These are phyloP conservation scores for Eimeria praecox DNA, from an alignment of 169 alveolate genomes.

Conservation along the genomic window DNA sequence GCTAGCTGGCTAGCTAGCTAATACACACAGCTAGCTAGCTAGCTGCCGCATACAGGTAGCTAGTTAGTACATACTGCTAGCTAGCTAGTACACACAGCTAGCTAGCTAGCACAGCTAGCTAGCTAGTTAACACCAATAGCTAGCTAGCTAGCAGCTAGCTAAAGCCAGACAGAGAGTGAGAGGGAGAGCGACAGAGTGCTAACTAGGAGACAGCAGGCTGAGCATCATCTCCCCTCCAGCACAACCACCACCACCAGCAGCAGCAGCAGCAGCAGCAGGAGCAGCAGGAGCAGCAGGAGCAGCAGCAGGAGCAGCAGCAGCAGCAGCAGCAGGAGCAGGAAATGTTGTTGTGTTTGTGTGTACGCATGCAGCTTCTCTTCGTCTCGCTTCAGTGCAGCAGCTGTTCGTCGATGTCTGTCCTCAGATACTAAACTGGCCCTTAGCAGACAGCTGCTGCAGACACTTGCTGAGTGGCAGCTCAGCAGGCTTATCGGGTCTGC, in stretches of 20 bases:
- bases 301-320: constrained; percentile 21
- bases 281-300: neutral
- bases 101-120: too few relatives aligned
- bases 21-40: neutral
- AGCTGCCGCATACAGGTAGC: too few relatives aligned
- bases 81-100: too few relatives aligned
- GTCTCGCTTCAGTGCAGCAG: neutral
- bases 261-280: neutral
- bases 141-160: neutral
- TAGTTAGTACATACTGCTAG: too few relatives aligned
- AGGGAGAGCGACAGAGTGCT: too few relatives aligned
- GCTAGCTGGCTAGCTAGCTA: neutral
- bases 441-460: neutral
- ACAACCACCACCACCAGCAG: too few relatives aligned
- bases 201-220: too few relatives aligned
- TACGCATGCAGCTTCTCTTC: neutral
- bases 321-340: constrained; percentile 28
- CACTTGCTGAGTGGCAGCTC: constrained; percentile 35
- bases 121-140: too few relatives aligned
- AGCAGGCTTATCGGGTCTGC: constrained; percentile 40
- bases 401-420: neutral
- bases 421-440: neutral
- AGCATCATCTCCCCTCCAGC: too few relatives aligned
- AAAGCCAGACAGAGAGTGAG: neutral
- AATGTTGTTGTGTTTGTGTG: neutral